phyloP scores from a whole-genome alignment of 495 filamentous ascomycete species.

The Lasiosphaeris hirsuta region DNA sequence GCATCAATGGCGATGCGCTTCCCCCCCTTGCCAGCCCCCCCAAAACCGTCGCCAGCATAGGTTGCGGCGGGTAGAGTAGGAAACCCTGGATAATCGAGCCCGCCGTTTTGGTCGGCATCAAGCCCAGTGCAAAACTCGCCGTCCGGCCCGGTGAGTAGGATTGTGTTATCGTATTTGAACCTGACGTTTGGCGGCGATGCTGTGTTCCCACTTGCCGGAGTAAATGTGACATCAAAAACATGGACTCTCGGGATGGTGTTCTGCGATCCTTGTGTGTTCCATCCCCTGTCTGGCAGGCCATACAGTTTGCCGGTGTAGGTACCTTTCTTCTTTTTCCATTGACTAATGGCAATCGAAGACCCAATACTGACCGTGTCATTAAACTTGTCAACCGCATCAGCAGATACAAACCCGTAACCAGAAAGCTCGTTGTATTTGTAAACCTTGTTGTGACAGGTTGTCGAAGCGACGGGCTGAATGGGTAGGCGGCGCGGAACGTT shows the following conservation, averaged over 20 bases:
- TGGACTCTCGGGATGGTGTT: constrained; percentile 75
- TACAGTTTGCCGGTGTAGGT: constrained; percentile 64
- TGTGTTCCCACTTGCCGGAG: constrained; percentile 51
- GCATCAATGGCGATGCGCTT: constrained; percentile 61
- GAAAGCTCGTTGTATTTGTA: constrained; percentile 69
- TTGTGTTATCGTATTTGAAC: constrained; percentile 64
- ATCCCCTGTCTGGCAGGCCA: constrained; percentile 69
- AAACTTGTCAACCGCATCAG: constrained; percentile 62
- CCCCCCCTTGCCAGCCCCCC: constrained; percentile 53
- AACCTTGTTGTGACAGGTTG: constrained; percentile 26
- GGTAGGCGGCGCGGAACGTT: too few relatives aligned
- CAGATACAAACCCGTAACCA: constrained; percentile 62
- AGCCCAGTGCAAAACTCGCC: constrained; percentile 70
- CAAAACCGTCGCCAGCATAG: constrained; percentile 73
- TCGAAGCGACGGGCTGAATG: too few relatives aligned
- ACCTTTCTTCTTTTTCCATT: constrained; percentile 58
- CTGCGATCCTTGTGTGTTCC: constrained; percentile 70
- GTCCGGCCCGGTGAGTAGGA: constrained; percentile 63
- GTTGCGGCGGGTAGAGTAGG: constrained; percentile 64
- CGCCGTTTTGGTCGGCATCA: constrained; percentile 58
- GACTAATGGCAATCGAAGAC: constrained; percentile 63
- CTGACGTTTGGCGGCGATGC: constrained; percentile 63
- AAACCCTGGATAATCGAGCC: constrained; percentile 55
- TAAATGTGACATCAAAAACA: constrained; percentile 61
- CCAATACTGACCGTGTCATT: constrained; percentile 73